These are phyloP conservation scores for Penstemon eatonii DNA, from an alignment of 257 asterid genomes.

Conservation along the genomic window DNA sequence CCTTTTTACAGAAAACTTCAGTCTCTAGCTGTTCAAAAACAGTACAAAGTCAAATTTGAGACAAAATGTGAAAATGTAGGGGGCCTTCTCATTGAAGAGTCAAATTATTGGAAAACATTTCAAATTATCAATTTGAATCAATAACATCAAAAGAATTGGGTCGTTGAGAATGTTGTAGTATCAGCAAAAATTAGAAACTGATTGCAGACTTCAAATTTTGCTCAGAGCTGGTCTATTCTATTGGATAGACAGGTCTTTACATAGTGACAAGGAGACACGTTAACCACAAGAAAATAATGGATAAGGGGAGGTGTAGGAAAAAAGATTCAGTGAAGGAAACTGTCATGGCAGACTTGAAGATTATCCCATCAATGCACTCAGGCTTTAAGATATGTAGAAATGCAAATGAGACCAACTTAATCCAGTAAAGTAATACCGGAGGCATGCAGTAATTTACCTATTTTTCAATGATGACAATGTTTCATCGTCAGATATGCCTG, in stretches of 20 bases:
- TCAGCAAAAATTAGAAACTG: neutral
- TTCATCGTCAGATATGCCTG: conserved; percentile 65
- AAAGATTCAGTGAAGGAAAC: neutral
- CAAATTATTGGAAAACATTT: neutral
- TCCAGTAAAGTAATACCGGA: conserved; percentile 21
- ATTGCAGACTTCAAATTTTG: neutral
- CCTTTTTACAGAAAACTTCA: neutral
- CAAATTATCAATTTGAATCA: conserved; percentile 2
- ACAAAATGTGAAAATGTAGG: neutral
- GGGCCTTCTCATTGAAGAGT: conserved; percentile 11
- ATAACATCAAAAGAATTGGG: neutral
- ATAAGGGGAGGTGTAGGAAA: neutral
- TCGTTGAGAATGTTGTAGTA: neutral
- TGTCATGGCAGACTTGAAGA: conserved; percentile 12
- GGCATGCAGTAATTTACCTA: conserved; percentile 47
- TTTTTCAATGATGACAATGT: conserved; percentile 52
- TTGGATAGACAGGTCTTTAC: neutral
- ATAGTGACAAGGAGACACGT: neutral
- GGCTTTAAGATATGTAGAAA: conserved; percentile 9
- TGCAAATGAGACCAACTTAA: conserved; percentile 13
- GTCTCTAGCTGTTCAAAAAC: neutral
- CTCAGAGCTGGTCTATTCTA: neutral
- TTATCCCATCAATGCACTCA: neutral
- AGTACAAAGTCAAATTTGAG: conserved; percentile 3
- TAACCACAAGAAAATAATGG: conserved; percentile 1